Evolutionary conservation across 345 rosid genomes (phyloP), one percentile per base, ranked within the genome.

Genomic region (Geranium rotundifolium): DNA sequence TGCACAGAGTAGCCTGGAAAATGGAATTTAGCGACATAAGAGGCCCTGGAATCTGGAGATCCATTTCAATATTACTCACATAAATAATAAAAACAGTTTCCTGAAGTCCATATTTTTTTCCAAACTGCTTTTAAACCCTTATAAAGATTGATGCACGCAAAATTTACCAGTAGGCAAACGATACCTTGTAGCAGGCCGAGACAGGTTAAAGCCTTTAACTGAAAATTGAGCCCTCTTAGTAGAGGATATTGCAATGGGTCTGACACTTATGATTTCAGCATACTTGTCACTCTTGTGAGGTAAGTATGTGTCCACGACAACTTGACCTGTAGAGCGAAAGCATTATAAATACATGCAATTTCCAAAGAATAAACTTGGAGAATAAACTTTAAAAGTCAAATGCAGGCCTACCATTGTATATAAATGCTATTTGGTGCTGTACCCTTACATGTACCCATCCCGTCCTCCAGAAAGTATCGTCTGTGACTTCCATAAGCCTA

Each of bases 371-470:
- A 34, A 41, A 54, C 17, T 18, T 60, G 7, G 59, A 60, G 34
- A n/a, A 56, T 46, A 59, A 64, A 52, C 30, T 62, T 16, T 4
- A 55, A 29, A 63, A 60, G 62, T 29, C 49, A 59, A 69, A 72
- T 63, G 52, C 39, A 60, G 79, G 70, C 84, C 66, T 41, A 92
- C 98, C 95, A 69, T 92, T 73, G 73, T 70, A 75, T 62, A 83
- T 71, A 69, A 95, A 82, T 60, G 97, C 96, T 73, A 90, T 75
- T 73, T 88, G 97, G 75, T 88, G 82, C 62, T 85, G 92, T 74
- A 83, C 80, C 73, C 84, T 76, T 19, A 84, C 60, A 69, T 79
- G 88, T 71, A 85, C 76, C 99, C 97, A 95, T 65, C 99, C 99
- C 73, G 69, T 69, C 67, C 79, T 84, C 99, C 99, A 95, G 74